Conservation (phyloP, 2,329 filamentous ascomycete species). For the Mollisia scopiformis region DNA sequence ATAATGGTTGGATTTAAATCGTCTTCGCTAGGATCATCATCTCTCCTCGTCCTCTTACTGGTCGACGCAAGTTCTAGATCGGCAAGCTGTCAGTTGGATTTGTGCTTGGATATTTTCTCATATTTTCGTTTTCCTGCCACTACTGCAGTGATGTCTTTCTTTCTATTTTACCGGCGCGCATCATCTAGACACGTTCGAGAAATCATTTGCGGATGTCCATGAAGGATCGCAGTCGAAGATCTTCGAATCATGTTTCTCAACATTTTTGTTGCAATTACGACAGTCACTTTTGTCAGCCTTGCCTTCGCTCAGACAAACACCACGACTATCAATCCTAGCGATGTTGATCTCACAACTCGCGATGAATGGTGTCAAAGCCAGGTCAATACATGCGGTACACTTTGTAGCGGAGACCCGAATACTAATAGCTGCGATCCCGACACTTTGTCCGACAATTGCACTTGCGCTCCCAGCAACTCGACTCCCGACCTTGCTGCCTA, state of each 20-base stretch:
- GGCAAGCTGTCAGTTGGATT: background rate
- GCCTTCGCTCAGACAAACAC: background rate
- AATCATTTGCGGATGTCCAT: no score
- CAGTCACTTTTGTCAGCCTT: background rate
- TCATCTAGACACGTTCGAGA: no score
- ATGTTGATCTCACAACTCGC: background rate
- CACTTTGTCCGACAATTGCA: background rate
- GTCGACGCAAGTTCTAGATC: no score
- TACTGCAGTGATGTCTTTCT: background rate
- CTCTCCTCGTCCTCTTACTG: background rate
- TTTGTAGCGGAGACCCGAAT: background rate
- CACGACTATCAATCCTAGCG: background rate
- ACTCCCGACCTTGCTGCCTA: background rate
- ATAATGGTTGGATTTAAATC: background rate
- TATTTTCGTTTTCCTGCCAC: background rate
- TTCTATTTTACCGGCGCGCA: background rate
- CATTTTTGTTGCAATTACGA: slow-evolving; percentile 36
- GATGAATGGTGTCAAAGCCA: background rate
- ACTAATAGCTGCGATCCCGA: background rate
- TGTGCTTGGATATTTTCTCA: background rate
- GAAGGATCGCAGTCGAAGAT: no score
- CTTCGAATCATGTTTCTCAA: slow-evolving; percentile 4
- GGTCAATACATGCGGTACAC: background rate
- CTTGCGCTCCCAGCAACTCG: background rate
- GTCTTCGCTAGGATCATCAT: background rate